Percentiles rank a stretch among this genome's conserved stretches.
These are phyloP conservation scores for Microsporum ferrugineum DNA, from an alignment of 2,329 filamentous ascomycete genomes.

Conservation along the genomic window DNA sequence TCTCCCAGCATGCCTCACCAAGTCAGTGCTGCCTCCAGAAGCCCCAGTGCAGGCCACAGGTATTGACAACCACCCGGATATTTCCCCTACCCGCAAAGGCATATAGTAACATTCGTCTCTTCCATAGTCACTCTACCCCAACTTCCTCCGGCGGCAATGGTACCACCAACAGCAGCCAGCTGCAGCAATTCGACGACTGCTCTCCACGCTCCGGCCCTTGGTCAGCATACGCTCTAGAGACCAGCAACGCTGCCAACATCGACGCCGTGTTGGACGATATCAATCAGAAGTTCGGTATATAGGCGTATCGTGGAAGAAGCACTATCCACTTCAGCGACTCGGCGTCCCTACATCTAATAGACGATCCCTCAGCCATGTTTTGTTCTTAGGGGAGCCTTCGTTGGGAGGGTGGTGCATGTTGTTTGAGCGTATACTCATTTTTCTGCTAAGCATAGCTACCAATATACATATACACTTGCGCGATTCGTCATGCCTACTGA, in stretches of 20 bases:
- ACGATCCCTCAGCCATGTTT: too few relatives aligned
- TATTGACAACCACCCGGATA: not conserved
- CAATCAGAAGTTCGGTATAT: not conserved
- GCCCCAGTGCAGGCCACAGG: not conserved
- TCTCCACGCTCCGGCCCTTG: not conserved
- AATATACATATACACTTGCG: too few relatives aligned
- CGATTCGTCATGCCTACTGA: too few relatives aligned
- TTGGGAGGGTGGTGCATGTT: too few relatives aligned
- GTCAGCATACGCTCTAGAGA: not conserved
- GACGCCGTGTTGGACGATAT: not conserved
- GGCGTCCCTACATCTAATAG: too few relatives aligned
- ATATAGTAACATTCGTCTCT: not conserved
- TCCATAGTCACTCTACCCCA: not conserved
- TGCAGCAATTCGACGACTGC: not conserved
- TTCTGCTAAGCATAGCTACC: too few relatives aligned
- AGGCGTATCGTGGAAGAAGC: not conserved
- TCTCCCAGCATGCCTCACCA: too few relatives aligned
- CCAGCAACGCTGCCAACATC: not conserved
- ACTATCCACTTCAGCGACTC: too few relatives aligned
- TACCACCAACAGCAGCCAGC: not conserved
- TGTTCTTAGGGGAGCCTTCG: too few relatives aligned
- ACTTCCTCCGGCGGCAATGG: not conserved
- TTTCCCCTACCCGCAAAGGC: not conserved
- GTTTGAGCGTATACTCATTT: too few relatives aligned
- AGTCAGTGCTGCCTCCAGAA: not conserved